A percentile compares a stretch with the other conserved stretches of the same genome.
Evolutionary conservation across 1,139 yeast species (phyloP).

Genomic region (Meyerozyma athensensis): DNA sequence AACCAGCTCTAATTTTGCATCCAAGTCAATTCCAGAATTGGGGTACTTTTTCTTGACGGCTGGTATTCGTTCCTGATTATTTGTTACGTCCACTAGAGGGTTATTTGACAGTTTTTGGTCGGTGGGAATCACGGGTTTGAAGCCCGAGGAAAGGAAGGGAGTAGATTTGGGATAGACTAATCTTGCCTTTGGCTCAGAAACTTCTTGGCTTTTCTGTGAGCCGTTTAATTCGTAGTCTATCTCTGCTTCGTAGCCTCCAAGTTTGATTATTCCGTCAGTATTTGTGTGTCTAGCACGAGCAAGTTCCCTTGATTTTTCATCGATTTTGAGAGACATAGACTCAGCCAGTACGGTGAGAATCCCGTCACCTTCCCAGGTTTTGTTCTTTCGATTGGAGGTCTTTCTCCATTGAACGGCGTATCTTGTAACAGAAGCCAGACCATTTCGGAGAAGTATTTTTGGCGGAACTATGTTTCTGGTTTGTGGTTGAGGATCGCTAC

Average conservation of each 20-base stretch:
- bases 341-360: conserved; percentile 23
- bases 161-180: no score
- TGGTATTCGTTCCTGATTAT: background rate
- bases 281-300: conserved; percentile 18
- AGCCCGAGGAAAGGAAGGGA: background rate
- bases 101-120: background rate
- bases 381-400: conserved; percentile 68
- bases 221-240: conserved; percentile 44
- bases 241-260: conserved; percentile 53
- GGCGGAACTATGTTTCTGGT: no score
- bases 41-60: background rate
- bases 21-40: background rate
- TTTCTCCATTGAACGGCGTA: conserved; percentile 65
- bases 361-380: conserved; percentile 97
- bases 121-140: background rate
- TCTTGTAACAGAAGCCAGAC: conserved; percentile 6
- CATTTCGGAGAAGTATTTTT: no score
- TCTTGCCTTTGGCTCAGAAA: background rate
- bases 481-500: no score
- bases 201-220: background rate
- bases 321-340: conserved; percentile 14
- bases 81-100: background rate
- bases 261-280: conserved; percentile 38
- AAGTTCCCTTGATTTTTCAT: conserved; percentile 16
- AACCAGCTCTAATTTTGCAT: conserved; percentile 8